Base-by-base conservation (phyloP, 345 rosid genomes). In the Arabidopsis thaliana region DNA sequence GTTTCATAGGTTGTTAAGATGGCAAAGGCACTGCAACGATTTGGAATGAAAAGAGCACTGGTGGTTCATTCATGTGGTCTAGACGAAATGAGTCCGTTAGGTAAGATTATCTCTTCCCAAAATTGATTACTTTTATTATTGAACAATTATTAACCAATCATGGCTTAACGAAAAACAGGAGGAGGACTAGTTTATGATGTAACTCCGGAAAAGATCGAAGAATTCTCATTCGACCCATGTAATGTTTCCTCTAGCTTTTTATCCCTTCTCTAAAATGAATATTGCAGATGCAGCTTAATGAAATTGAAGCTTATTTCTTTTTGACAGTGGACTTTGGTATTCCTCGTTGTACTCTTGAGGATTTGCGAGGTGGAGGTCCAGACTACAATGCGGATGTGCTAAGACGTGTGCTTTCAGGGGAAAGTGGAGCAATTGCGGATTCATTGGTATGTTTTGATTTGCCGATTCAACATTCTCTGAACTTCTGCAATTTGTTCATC, bases 1-100 rank as follows among this genome's bases (percentile, higher is more conserved):
- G 58, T 46, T 72, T 40, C 13, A 44, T 87, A 96, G 98, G 97
- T 93, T 73, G 59, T 78, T 49, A 96, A 93, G 84, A 93, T 96
- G 94, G 98, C 99, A 51, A 84, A 84, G 65, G 97, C 96, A 25
- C 79, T 96, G 78, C 97, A 93, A 81, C 65, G 85, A 37, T 89
- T 93, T 86, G 99, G 99, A 70, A 81, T 87, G 97, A 88, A 85
- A 83, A 85, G 97, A 87, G 95, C 97, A 5, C 78, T 96, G 34
- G 97, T 96, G 73, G 98, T 91, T 69, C 99, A 93, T 80, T 96
- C 97, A 13, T 91, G 84, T 76, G 99, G 99, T 66, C 79, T 96
- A 59, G 99, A 93, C 74, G 99, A 96, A 84, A 96, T 96, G 81
- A 96, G 97, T 80, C 96, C 99, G 28, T 86, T 91, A 0, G 96